Conservation (phyloP, 495 filamentous ascomycete genomes). For the Darksidea phi region DNA sequence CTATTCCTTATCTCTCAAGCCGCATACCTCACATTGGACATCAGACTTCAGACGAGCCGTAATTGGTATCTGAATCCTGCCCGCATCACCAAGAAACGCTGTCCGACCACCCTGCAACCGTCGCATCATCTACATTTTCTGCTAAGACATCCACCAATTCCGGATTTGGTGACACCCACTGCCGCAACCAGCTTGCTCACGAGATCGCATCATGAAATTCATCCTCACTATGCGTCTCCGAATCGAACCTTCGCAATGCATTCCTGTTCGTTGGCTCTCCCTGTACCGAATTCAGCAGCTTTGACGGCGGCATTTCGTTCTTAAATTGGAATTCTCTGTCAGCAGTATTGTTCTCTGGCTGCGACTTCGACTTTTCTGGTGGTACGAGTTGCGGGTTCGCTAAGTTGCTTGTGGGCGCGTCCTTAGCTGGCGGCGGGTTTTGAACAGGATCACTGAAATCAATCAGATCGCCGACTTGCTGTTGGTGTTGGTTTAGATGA, state of each 20-base stretch:
- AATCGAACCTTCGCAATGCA: conserved; percentile 51
- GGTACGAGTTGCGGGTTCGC: not conserved
- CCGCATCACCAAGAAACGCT: no score
- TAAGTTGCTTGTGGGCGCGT: not conserved
- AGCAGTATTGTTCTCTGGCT: conserved; percentile 2
- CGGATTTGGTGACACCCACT: no score
- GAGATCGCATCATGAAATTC: conserved; percentile 61
- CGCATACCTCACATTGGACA: no score
- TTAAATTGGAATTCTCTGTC: not conserved
- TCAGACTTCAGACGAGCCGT: no score
- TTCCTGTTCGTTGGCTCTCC: conserved; percentile 19
- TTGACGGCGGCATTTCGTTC: conserved; percentile 28
- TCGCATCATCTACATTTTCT: no score
- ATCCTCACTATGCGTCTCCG: conserved; percentile 51
- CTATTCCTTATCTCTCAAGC: no score
- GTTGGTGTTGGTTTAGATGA: conserved; percentile 10
- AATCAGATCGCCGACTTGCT: conserved; percentile 40
- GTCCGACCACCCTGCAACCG: no score
- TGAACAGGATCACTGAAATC: conserved; percentile 41
- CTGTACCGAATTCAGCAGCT: conserved; percentile 15
- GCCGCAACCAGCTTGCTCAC: conserved; percentile 3
- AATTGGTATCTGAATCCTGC: no score
- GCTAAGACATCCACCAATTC: no score
- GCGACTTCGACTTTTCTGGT: not conserved
- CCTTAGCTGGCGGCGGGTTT: conserved; percentile 5